Base-by-base conservation (phyloP, 106 monocot genomes). In the Amphibolis antarctica region DNA sequence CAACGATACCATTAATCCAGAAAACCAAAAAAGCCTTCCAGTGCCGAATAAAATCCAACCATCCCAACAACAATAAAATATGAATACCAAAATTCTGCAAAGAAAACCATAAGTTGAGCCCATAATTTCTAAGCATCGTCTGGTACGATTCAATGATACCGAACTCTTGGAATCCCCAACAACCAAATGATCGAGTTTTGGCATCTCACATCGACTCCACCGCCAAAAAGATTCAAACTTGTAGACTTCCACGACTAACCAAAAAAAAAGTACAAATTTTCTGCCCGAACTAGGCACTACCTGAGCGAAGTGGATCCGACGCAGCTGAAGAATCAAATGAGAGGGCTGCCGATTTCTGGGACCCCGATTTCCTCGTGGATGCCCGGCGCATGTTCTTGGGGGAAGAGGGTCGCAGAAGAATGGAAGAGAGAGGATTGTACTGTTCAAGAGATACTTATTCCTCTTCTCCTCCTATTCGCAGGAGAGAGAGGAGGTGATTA, bases 311-410 rank as follows among this genome's bases (percentile, higher is more conserved):
- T 11, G 21, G 60, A 61, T 61, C 60, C 42, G 60, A 61, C 42
- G 60, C n/a, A 14, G 7, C 42, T 20, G 43, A 43, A 19, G 60
- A 42, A 12, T 49, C 36, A 2, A n/a, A 49, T 13, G 13, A 17
- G 48, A 49, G 23, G 0, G 24, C 55, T 21, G 19, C 60, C 13
- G 42, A 42, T 20, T 61, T 61, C 22, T 61, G 36, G 19, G 42
- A 61, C 21, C 42, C 60, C 10, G 42, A 30, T 22, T 28, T 44
- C 21, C 42, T 61, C 6, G 19, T 61, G 15, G 60, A 42, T 4
- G 42, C 10, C 23, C 60, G 60, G 60, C 60, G 60, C 60, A 61
- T 61, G 42, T 42, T 60, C n/a, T 36, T 36, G 36, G 7, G 7
- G 3, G n/a, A n/a, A 14, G 48, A n/a, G 3, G 48, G 46, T 9